phyloP scores from a whole-genome alignment of 2,329 filamentous ascomycete genomes.

The Bipolaris sorokiniana region DNA sequence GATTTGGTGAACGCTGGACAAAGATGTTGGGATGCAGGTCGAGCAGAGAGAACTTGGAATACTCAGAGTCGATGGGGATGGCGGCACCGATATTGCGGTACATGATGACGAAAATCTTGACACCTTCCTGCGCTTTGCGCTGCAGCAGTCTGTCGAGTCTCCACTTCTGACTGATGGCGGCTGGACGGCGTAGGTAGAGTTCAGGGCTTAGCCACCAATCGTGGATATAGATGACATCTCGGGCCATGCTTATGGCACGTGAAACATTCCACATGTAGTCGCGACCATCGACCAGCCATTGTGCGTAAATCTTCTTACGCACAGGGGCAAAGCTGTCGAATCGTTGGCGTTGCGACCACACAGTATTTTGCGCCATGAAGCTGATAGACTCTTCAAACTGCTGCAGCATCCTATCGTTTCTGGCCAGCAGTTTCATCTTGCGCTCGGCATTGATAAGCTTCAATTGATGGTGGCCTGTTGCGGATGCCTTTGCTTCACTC shows the following conservation, averaged over 20 bases:
- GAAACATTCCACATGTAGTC: constrained; percentile 99
- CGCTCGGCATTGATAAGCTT: constrained; percentile 91
- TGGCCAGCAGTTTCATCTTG: constrained; percentile 86
- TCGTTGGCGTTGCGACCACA: constrained; percentile 82
- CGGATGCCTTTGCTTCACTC: constrained; percentile 68
- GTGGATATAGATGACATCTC: constrained; percentile 98
- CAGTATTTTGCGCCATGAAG: constrained; percentile 81
- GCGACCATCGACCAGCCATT: constrained; percentile 95
- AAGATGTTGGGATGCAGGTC: constrained; percentile 97
- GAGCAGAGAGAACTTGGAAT: constrained; percentile 94
- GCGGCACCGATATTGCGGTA: constrained; percentile 98
- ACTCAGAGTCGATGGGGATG: constrained; percentile 96
- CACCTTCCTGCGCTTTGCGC: constrained; percentile 89
- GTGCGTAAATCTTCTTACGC: constrained; percentile 82
- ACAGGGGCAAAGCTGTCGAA: constrained; percentile 95
- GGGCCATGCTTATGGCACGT: constrained; percentile 93
- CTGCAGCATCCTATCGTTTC: constrained; percentile 84
- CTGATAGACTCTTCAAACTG: constrained; percentile 95
- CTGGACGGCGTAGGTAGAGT: constrained; percentile 90
- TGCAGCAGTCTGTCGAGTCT: constrained; percentile 91
- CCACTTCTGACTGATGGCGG: constrained; percentile 98
- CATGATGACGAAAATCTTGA: constrained; percentile 97
- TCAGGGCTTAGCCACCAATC: constrained; percentile 99
- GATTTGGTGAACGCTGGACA: constrained; percentile 93
- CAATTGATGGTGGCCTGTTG: constrained; percentile 79